Evolutionary conservation across 306 rosid genomes (phyloP).

Genomic region (Malus asiatica): DNA sequence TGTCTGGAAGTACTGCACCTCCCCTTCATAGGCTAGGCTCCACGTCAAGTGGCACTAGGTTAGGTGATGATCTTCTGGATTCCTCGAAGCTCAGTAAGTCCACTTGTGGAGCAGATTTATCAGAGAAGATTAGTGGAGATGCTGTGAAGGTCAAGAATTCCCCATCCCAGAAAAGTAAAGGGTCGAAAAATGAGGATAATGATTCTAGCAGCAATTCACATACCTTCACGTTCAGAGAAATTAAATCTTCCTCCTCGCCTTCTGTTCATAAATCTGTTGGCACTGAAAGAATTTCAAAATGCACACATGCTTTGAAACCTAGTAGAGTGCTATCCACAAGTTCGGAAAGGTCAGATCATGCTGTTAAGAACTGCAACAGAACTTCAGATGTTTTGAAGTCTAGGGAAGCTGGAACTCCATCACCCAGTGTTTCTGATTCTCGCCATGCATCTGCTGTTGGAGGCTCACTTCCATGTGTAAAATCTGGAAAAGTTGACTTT

Average conservation of each 20-base stretch:
- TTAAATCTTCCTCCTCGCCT: constrained; percentile 27
- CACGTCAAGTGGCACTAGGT: constrained; percentile 17
- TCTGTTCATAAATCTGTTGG: constrained; percentile 17
- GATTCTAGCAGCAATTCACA: constrained; percentile 13
- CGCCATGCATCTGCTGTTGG: constrained; percentile 30
- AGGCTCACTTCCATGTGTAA: constrained; percentile 23
- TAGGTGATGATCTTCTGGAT: constrained; percentile 24
- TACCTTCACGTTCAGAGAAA: constrained; percentile 32
- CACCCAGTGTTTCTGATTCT: constrained; percentile 23
- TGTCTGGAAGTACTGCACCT: constrained; percentile 20
- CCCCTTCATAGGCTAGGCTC: constrained; percentile 28
- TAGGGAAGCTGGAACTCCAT: constrained; percentile 16
- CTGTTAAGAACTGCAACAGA: constrained; percentile 18
- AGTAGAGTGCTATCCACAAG: constrained; percentile 28
- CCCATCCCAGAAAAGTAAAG: constrained; percentile 20
- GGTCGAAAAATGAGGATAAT: constrained; percentile 15
- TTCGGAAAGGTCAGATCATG: constrained; percentile 32
- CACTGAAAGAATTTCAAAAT: constrained; percentile 18
- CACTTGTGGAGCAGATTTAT: constrained; percentile 19
- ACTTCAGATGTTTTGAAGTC: constrained; percentile 27
- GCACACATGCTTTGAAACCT: constrained; percentile 29
- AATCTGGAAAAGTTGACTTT: constrained; percentile 28
- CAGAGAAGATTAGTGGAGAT: constrained; percentile 21
- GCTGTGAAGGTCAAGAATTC: constrained; percentile 24
- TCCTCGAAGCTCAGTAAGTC: constrained; percentile 18